Evolutionary conservation across 352 stramenopile genomes (phyloP).

Genomic region (Aphanomyces euteiches): DNA sequence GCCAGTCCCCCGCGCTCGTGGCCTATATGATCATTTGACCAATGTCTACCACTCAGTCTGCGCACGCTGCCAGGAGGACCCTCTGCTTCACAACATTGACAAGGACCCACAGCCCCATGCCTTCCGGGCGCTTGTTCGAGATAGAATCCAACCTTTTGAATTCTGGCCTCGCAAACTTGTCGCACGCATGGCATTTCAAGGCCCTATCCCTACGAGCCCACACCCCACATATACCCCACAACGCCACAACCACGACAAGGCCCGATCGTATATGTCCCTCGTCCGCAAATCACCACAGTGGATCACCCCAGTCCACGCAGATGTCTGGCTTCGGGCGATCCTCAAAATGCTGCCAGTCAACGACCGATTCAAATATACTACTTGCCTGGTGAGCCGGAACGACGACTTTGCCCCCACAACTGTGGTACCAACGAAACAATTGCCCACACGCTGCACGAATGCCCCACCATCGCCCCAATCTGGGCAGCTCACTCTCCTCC

Average conservation of each 20-base stretch:
- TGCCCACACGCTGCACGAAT: not conserved
- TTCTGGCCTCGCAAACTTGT: not conserved
- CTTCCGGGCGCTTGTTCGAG: not conserved
- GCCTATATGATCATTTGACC: not conserved
- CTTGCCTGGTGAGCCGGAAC: not conserved
- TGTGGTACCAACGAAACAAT: not conserved
- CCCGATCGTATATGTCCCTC: not conserved
- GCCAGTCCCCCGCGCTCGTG: no score
- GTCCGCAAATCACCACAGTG: not conserved
- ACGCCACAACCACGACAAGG: not conserved
- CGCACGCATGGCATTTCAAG: not conserved
- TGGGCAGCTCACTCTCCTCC: not conserved
- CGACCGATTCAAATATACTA: not conserved
- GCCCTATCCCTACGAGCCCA: not conserved
- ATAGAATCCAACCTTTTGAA: not conserved
- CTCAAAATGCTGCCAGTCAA: not conserved
- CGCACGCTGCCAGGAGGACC: not conserved
- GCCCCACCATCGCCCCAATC: not conserved
- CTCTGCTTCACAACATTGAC: not conserved
- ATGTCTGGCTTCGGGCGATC: not conserved
- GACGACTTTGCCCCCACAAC: not conserved
- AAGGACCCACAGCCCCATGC: not conserved
- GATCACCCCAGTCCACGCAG: conserved; percentile 2
- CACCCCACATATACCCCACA: not conserved
- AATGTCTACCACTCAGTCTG: not conserved